phyloP scores from a whole-genome alignment of 768 basidiomycete genomes.

The Hypholoma sublateritium region DNA sequence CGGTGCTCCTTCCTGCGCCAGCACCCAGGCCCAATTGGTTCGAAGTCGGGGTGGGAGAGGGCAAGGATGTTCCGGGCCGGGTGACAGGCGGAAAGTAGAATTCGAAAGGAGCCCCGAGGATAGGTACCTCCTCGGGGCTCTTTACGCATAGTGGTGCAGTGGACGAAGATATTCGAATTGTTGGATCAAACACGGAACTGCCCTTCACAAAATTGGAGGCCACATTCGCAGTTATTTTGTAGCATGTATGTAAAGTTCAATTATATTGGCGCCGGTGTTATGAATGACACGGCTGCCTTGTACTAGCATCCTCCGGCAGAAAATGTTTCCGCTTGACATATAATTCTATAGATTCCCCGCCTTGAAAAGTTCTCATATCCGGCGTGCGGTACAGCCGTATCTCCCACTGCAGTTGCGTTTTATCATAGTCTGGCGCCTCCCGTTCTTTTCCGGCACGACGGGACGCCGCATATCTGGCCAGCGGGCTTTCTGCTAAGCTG shows the following conservation, averaged over 20 bases:
- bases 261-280: background rate
- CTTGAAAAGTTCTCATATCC: too few species aligned
- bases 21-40: background rate
- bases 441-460: background rate
- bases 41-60: background rate
- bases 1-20: conserved; percentile 3
- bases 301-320: background rate
- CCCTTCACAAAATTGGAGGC: too few species aligned
- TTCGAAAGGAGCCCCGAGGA: too few species aligned
- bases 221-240: too few species aligned
- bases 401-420: background rate
- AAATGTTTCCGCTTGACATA: background rate
- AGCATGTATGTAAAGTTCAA: too few species aligned
- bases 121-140: too few species aligned
- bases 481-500: background rate
- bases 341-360: too few species aligned
- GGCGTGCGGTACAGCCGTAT: too few species aligned
- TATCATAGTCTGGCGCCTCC: background rate
- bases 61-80: background rate
- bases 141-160: too few species aligned
- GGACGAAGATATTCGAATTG: too few species aligned
- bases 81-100: background rate
- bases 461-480: background rate
- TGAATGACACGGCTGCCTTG: background rate
- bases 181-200: too few species aligned